Conservation (phyloP, 2,329 filamentous ascomycete genomes). For the Epichloe elymi region DNA sequence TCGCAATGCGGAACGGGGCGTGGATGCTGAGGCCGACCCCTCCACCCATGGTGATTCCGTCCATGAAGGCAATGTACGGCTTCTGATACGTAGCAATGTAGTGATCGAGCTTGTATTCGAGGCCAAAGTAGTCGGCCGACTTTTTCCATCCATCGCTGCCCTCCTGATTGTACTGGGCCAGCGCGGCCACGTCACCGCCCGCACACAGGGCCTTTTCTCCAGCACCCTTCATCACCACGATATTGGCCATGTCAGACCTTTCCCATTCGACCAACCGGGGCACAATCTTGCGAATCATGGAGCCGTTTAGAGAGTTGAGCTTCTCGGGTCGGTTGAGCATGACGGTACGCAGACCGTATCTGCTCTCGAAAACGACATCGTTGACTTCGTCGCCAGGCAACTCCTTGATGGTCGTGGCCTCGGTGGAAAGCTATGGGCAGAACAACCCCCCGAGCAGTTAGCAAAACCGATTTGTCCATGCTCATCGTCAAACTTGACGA, state of each 20-base stretch:
- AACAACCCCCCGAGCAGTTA: background rate
- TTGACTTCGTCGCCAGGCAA: constrained; percentile 60
- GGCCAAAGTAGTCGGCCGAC: constrained; percentile 76
- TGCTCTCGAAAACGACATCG: constrained; percentile 84
- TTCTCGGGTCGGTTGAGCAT: constrained; percentile 90
- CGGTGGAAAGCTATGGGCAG: constrained; percentile 19
- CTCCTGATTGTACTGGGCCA: constrained; percentile 60
- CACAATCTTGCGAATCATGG: constrained; percentile 91
- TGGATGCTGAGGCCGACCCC: constrained; percentile 91
- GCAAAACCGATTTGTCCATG: background rate
- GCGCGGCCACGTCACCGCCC: constrained; percentile 74
- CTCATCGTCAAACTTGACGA: too few species aligned
- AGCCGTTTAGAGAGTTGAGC: constrained; percentile 82
- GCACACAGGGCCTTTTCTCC: constrained; percentile 82
- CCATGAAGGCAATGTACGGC: constrained; percentile 91
- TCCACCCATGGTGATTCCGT: constrained; percentile 96
- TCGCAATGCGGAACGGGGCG: constrained; percentile 91
- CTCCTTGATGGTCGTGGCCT: constrained; percentile 34
- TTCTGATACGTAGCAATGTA: constrained; percentile 87
- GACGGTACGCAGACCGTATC: constrained; percentile 81
- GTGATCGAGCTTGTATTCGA: constrained; percentile 95
- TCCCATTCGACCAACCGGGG: constrained; percentile 86
- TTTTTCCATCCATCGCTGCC: constrained; percentile 56
- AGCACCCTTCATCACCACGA: constrained; percentile 82
- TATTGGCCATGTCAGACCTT: constrained; percentile 86